Percentiles rank a stretch among this genome's conserved stretches.
Conservation (phyloP, 768 basidiomycete genomes). For the Lentinula boryana region DNA sequence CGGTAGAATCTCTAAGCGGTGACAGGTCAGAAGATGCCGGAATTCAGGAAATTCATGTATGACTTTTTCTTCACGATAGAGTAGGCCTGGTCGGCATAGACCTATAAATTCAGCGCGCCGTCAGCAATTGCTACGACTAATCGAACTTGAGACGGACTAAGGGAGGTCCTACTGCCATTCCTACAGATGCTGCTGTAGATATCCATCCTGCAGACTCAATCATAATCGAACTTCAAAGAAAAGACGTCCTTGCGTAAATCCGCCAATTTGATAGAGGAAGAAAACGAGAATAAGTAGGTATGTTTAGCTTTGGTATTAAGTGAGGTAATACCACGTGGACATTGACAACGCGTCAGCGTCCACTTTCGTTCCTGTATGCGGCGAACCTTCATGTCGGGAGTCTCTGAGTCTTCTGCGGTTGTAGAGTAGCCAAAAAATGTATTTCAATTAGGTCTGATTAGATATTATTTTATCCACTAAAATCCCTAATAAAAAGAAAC, state of each 20-base stretch:
- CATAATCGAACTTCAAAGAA: not conserved
- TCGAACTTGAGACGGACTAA: slow-evolving; percentile 31
- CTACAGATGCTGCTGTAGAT: slow-evolving; percentile 61
- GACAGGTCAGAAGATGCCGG: slow-evolving; percentile 5
- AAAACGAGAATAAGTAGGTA: no score
- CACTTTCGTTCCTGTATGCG: no score
- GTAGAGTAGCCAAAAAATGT: no score
- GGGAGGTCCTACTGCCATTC: slow-evolving; percentile 83
- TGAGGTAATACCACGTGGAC: no score
- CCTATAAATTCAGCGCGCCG: slow-evolving; percentile 24
- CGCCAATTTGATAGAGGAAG: no score
- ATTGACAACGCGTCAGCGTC: no score
- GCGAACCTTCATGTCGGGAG: no score
- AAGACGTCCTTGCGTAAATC: no score
- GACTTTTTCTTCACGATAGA: slow-evolving; percentile 79
- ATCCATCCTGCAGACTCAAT: slow-evolving; percentile 39
- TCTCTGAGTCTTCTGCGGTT: no score
- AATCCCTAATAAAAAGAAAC: not conserved
- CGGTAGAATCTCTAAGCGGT: slow-evolving; percentile 63
- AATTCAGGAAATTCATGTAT: not conserved
- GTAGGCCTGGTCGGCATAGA: slow-evolving; percentile 76
- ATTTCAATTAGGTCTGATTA: no score
- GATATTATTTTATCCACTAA: no score
- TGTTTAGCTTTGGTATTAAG: no score
- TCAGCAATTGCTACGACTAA: not conserved